Evolutionary conservation across 495 filamentous ascomycete genomes (phyloP).

Genomic region (Pseudoneurospora amorphoporcata): DNA sequence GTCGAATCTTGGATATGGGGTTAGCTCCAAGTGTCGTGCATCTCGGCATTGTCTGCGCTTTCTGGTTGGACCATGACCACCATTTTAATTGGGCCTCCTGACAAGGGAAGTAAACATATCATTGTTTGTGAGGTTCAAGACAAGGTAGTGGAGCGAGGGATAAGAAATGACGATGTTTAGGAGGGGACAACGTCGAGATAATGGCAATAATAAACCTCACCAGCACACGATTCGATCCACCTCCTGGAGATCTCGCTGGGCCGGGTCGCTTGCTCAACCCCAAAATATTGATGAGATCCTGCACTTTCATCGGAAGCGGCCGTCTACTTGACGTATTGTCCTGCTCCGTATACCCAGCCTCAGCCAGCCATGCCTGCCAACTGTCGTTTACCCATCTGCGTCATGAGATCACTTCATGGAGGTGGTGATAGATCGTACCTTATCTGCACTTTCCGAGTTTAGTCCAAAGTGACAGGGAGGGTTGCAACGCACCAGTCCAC

Average conservation of each 20-base stretch:
- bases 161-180: neutral
- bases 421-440: neutral
- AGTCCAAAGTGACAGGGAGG: neutral
- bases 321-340: neutral
- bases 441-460: neutral
- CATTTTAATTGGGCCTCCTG: neutral
- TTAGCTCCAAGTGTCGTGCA: neutral
- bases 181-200: neutral
- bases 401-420: neutral
- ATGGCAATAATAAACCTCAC: neutral
- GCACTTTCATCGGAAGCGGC: neutral
- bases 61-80: neutral
- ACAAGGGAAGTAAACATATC: neutral
- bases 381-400: neutral
- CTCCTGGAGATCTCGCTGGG: neutral
- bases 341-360: neutral
- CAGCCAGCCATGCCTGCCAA: neutral
- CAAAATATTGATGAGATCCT: neutral
- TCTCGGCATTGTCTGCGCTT: neutral
- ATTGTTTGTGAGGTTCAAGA: neutral
- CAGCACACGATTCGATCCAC: neutral
- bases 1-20: neutral
- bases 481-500: neutral
- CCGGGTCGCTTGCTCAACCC: neutral
- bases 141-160: neutral